Evolutionary conservation across 2,329 filamentous ascomycete species (phyloP).

Genomic region (Microcera coccophila): DNA sequence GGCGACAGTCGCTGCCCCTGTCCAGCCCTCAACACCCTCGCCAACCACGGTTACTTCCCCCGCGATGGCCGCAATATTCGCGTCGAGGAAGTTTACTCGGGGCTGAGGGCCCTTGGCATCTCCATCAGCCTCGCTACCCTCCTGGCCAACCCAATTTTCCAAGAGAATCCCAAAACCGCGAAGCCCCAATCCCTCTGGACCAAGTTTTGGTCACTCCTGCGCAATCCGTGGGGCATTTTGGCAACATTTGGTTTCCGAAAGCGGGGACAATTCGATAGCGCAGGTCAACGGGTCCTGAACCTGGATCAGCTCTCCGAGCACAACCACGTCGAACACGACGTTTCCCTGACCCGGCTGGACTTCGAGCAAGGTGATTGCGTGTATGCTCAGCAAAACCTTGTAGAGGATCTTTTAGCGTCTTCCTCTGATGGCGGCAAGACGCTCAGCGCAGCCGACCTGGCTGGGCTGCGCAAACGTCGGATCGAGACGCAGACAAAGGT

Average conservation of each 20-base stretch:
- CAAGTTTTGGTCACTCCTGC: slow-evolving; percentile 3
- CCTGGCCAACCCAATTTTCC: slow-evolving; percentile 22
- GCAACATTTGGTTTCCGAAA: slow-evolving; percentile 20
- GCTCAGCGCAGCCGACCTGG: slow-evolving; percentile 18
- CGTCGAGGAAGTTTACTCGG: slow-evolving; percentile 14
- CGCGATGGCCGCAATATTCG: slow-evolving; percentile 19
- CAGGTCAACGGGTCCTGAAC: slow-evolving; percentile 17
- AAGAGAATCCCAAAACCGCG: slow-evolving; percentile 11
- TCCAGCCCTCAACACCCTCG: slow-evolving; percentile 22
- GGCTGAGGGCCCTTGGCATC: slow-evolving; percentile 15
- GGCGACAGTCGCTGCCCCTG: slow-evolving; percentile 20
- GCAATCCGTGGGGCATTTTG: slow-evolving; percentile 19
- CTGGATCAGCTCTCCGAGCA: slow-evolving; percentile 19
- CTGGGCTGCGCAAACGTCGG: slow-evolving; percentile 16
- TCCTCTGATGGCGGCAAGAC: slow-evolving; percentile 20
- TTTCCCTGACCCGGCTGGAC: slow-evolving; percentile 23
- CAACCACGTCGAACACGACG: slow-evolving; percentile 20
- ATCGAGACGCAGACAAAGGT: slow-evolving; percentile 15
- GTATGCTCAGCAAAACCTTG: slow-evolving; percentile 15
- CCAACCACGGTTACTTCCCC: slow-evolving; percentile 24
- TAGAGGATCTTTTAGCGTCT: slow-evolving; percentile 14
- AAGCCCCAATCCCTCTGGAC: slow-evolving; percentile 7
- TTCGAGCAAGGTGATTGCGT: slow-evolving; percentile 19
- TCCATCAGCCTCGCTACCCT: slow-evolving; percentile 17
- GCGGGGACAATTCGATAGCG: slow-evolving; percentile 16